Conservation (phyloP, 352 stramenopile species). For the Globisporangium cystogenes region DNA sequence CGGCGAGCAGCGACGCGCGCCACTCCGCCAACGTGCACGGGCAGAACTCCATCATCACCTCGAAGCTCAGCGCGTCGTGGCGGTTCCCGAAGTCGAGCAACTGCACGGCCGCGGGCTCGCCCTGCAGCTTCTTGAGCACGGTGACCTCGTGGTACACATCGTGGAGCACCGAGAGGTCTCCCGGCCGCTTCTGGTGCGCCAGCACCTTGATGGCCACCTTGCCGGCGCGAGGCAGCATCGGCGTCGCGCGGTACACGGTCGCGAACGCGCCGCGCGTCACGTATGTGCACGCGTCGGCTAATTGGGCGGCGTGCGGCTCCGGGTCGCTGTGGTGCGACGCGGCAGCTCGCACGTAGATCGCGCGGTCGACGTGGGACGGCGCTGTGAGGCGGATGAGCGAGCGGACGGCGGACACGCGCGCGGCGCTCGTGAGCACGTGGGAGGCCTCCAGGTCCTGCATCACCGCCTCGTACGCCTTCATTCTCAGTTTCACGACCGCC, state of each 20-base stretch:
- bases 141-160: conserved; percentile 50
- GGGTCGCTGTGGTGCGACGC: not conserved
- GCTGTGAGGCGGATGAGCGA: conserved; percentile 29
- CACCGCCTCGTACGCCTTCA: conserved; percentile 22
- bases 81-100: conserved; percentile 57
- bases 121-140: conserved; percentile 39
- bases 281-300: conserved; percentile 17
- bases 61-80: conserved; percentile 29
- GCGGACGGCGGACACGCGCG: conserved; percentile 22
- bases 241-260: conserved; percentile 30
- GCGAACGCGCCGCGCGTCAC: conserved; percentile 47
- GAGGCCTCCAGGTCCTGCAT: conserved; percentile 28
- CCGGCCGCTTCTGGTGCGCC: conserved; percentile 30
- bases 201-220: conserved; percentile 49
- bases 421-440: conserved; percentile 19
- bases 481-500: conserved; percentile 3
- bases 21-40: conserved; percentile 45
- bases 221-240: conserved; percentile 10
- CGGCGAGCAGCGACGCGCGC: conserved; percentile 15
- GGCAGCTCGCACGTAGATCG: conserved; percentile 23
- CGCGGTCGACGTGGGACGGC: conserved; percentile 31
- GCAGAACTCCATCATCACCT: conserved; percentile 60
- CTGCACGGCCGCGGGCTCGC: conserved; percentile 42
- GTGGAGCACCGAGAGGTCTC: conserved; percentile 33
- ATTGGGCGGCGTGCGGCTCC: too few species aligned